Evolutionary conservation across 176 grass and related monocot species (phyloP), one percentile per base, ranked within the genome.

Genomic region (Aegilops umbellulata): DNA sequence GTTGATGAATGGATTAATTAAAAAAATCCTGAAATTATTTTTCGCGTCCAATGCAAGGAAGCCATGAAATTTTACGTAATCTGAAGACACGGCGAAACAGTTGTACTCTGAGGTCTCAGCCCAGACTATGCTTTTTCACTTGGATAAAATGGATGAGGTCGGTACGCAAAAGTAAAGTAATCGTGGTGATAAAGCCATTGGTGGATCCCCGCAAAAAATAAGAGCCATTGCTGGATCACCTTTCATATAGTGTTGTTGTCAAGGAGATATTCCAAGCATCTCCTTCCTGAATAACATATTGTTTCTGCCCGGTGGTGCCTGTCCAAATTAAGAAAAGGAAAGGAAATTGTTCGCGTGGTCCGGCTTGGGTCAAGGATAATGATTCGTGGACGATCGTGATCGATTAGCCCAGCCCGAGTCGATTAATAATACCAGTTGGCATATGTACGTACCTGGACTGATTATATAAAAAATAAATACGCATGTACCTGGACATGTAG

Each of bases 191-290:
- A 61, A 70, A 49, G 49, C 46, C 76, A 72, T 57, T 46, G 20
- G 25, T 84, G 49, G 49, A 53, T 53, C 49, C 49, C 16, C 16
- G 49, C 16, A 53, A 53, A 53, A 53, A 53, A 53, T 19, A 7
- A 19, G 49, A 49, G 47, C 35, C 68, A 72, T 57, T 60, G 53
- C 8, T 75, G 74, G 74, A 76, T 76, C 26, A 30, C 25, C 46
- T 72, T 64, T 51, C 47, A 12, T 32, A 80, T 24, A 35, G 24
- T 55, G 74, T 44, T 77, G 41, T 25, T 65, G 74, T 36, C 24
- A 4, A 74, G 27, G 75, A 83, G 80, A 90, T 67, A 83, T 83
- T 66, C 84, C 82, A 19, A 65, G 80, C 89, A 90, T 86, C 88
- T 80, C 31, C 58, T 29, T 80, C 31, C 58, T 29, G 55, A 20